These are phyloP conservation scores for Arthroderma sp. DNA, from an alignment of 2,329 filamentous ascomycete genomes.

Conservation along the genomic window DNA sequence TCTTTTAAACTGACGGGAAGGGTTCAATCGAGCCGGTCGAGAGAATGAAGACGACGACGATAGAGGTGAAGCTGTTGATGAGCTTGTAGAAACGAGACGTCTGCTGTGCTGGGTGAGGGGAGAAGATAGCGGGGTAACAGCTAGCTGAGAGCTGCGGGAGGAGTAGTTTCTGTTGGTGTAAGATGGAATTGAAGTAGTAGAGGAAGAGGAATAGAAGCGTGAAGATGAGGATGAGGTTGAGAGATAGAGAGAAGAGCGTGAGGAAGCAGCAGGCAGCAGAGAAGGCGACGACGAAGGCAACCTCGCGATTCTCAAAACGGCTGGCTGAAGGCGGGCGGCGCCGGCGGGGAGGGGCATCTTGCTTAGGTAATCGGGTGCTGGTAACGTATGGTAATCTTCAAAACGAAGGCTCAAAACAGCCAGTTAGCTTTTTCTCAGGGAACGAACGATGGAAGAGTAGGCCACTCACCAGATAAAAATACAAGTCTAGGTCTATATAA, in stretches of 20 bases:
- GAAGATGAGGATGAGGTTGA: not conserved
- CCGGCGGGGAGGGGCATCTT: not conserved
- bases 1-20: slow-evolving; percentile 30
- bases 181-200: not conserved
- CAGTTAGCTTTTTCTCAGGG: no score
- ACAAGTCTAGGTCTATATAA: no score
- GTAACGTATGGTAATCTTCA: no score
- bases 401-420: no score
- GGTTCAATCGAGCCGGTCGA: not conserved
- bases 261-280: not conserved
- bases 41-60: not conserved
- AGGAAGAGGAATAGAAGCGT: not conserved
- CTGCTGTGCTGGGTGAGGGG: not conserved
- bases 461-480: no score
- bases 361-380: no score
- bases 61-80: not conserved
- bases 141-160: no score
- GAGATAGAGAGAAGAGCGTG: not conserved
- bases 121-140: not conserved
- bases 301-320: no score
- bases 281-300: not conserved
- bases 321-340: no score
- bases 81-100: not conserved
- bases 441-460: no score
- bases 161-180: not conserved